Evolutionary conservation across 2,329 filamentous ascomycete genomes (phyloP).

Genomic region (Neofusicoccum parvum): DNA sequence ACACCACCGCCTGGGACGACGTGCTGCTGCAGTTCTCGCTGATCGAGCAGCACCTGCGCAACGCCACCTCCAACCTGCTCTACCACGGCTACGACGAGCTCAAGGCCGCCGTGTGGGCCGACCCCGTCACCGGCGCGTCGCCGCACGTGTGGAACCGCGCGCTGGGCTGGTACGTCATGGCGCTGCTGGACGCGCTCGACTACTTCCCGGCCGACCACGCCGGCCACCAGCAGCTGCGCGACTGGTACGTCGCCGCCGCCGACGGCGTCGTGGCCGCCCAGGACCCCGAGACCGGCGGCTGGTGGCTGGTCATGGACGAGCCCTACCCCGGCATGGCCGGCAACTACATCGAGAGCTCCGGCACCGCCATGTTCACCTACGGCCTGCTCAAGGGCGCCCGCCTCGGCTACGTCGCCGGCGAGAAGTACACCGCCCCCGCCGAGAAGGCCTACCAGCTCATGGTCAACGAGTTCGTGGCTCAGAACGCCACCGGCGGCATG

Average conservation of each 20-base stretch:
- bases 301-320: slow-evolving; percentile 61
- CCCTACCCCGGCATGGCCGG: slow-evolving; percentile 47
- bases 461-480: slow-evolving; percentile 49
- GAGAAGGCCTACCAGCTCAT: slow-evolving; percentile 50
- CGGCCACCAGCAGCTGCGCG: slow-evolving; percentile 41
- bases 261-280: slow-evolving; percentile 8
- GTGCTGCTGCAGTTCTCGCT: slow-evolving; percentile 40
- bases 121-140: slow-evolving; percentile 37
- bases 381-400: slow-evolving; percentile 39
- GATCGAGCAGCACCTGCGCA: slow-evolving; percentile 38
- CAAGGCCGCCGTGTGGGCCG: slow-evolving; percentile 39
- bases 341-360: slow-evolving; percentile 65
- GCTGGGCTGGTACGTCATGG: slow-evolving; percentile 43
- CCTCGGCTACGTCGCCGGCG: slow-evolving; percentile 33
- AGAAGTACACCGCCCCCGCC: slow-evolving; percentile 41
- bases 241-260: slow-evolving; percentile 40
- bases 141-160: slow-evolving; percentile 43
- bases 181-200: slow-evolving; percentile 52
- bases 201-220: slow-evolving; percentile 45
- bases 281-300: slow-evolving; percentile 47
- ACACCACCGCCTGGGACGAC: slow-evolving; percentile 48
- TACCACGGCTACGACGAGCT: slow-evolving; percentile 40
- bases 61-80: slow-evolving; percentile 36
- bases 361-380: slow-evolving; percentile 54
- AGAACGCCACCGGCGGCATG: slow-evolving; percentile 46